A percentile compares a stretch with the other conserved stretches of the same genome.
phyloP scores from a whole-genome alignment of 257 asterid species.

The Linaria vulgaris region DNA sequence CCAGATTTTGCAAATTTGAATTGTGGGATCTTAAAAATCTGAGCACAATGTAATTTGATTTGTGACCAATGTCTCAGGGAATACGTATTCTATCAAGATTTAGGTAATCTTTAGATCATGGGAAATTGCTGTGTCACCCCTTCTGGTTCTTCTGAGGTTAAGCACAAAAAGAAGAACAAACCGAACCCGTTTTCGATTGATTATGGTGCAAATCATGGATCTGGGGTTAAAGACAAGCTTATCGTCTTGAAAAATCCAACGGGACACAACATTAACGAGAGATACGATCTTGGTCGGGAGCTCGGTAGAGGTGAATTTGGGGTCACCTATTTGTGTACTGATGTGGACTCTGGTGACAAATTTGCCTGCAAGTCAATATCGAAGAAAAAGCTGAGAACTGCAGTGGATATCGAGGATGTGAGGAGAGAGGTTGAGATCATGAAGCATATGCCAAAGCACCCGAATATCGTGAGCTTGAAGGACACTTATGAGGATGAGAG shows the following conservation, averaged over 20 bases:
- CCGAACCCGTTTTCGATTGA: constrained; percentile 57
- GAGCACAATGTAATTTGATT: constrained; percentile 4
- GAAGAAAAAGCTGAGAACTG: constrained; percentile 51
- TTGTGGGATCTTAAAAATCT: constrained; percentile 20
- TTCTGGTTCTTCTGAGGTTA: constrained; percentile 29
- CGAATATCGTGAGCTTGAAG: constrained; percentile 51
- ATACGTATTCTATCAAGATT: constrained; percentile 19
- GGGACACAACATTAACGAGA: constrained; percentile 43
- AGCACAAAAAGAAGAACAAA: constrained; percentile 41
- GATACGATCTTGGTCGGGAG: constrained; percentile 57
- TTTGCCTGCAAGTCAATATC: constrained; percentile 65
- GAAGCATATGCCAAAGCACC: constrained; percentile 57
- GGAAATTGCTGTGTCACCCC: constrained; percentile 68
- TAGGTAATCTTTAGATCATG: constrained; percentile 35
- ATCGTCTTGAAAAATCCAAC: constrained; percentile 55
- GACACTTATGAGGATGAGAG: constrained; percentile 56
- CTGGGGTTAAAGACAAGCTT: constrained; percentile 41
- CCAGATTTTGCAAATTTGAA: background rate
- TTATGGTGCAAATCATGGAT: constrained; percentile 38
- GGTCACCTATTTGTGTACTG: constrained; percentile 61
- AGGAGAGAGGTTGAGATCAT: constrained; percentile 65
- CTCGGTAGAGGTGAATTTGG: constrained; percentile 74
- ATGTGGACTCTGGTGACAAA: constrained; percentile 37
- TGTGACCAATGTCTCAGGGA: constrained; percentile 17
- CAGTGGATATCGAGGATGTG: constrained; percentile 57